phyloP scores from a whole-genome alignment of 2,329 filamentous ascomycete genomes.

The Parastagonospora avenae region DNA sequence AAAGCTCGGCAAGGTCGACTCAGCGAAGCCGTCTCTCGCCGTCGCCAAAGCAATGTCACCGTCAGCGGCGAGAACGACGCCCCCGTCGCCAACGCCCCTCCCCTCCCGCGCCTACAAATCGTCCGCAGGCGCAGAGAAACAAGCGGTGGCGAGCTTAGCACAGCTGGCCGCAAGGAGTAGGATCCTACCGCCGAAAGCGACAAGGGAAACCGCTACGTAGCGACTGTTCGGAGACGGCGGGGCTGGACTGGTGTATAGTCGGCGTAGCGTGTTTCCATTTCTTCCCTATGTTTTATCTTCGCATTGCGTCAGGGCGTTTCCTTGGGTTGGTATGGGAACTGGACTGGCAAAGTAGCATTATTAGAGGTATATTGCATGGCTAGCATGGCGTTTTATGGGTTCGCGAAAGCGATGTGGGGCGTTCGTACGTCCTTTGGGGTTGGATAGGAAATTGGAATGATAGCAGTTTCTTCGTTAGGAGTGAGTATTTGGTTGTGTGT shows the following conservation, averaged over 20 bases:
- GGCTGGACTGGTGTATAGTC: constrained; percentile 16
- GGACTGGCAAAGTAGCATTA: neutral
- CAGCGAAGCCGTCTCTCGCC: constrained; percentile 33
- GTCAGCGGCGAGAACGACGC: constrained; percentile 31
- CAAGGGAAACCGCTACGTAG: constrained; percentile 8
- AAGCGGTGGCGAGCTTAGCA: constrained; percentile 40
- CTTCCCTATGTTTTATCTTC: neutral
- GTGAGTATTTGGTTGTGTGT: no score
- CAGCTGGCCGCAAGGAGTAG: constrained; percentile 22
- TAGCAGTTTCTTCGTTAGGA: neutral
- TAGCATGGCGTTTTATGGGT: neutral
- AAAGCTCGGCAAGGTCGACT: constrained; percentile 40
- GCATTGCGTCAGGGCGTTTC: neutral
- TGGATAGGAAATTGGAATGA: neutral
- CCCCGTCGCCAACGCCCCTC: constrained; percentile 19
- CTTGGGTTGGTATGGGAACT: neutral
- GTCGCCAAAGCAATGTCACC: constrained; percentile 30
- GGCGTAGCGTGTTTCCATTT: neutral
- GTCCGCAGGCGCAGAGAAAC: constrained; percentile 42
- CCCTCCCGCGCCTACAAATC: constrained; percentile 40
- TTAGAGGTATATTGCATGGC: constrained; percentile 4
- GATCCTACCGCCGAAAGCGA: constrained; percentile 3
- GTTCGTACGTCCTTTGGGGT: neutral
- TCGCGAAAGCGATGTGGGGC: neutral
- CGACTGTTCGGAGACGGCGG: constrained; percentile 14